These are phyloP conservation scores for Opeltia flavorubescens DNA, from an alignment of 495 filamentous ascomycete genomes.

Conservation along the genomic window DNA sequence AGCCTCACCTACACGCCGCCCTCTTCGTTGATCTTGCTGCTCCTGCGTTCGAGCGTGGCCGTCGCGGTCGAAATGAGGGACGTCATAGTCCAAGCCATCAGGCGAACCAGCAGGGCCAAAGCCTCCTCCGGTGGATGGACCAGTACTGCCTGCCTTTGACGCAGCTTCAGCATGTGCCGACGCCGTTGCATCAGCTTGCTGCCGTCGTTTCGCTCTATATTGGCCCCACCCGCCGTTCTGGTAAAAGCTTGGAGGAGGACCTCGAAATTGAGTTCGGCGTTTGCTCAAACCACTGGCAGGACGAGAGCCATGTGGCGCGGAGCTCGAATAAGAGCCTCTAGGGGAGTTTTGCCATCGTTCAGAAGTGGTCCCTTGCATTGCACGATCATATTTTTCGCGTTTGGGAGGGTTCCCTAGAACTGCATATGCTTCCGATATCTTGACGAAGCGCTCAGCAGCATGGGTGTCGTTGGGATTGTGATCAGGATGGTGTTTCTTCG, in stretches of 20 bases:
- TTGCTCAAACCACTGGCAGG: constrained; percentile 69
- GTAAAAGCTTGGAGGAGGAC: constrained; percentile 84
- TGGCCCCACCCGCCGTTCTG: constrained; percentile 54
- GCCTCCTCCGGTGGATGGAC: constrained; percentile 19
- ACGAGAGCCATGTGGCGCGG: constrained; percentile 41
- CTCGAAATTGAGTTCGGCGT: constrained; percentile 57
- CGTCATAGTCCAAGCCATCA: constrained; percentile 31
- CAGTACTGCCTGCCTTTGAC: neutral
- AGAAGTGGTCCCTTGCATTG: constrained; percentile 30
- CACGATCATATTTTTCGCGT: constrained; percentile 66
- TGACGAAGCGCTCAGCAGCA: constrained; percentile 66
- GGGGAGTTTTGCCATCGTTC: neutral
- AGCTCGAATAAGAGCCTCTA: constrained; percentile 15
- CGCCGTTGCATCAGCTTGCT: constrained; percentile 11
- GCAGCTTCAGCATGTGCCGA: constrained; percentile 5
- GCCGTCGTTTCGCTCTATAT: constrained; percentile 8
- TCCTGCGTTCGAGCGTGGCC: constrained; percentile 56
- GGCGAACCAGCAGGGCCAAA: constrained; percentile 26
- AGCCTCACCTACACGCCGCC: constrained; percentile 14
- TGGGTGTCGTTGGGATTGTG: constrained; percentile 62
- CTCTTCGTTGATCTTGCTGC: constrained; percentile 30
- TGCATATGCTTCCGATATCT: constrained; percentile 76
- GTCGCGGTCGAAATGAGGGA: constrained; percentile 49
- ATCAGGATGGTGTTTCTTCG: constrained; percentile 89
- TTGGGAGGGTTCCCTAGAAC: constrained; percentile 56